phyloP scores from a whole-genome alignment of 345 rosid species.

The Salix brachista region DNA sequence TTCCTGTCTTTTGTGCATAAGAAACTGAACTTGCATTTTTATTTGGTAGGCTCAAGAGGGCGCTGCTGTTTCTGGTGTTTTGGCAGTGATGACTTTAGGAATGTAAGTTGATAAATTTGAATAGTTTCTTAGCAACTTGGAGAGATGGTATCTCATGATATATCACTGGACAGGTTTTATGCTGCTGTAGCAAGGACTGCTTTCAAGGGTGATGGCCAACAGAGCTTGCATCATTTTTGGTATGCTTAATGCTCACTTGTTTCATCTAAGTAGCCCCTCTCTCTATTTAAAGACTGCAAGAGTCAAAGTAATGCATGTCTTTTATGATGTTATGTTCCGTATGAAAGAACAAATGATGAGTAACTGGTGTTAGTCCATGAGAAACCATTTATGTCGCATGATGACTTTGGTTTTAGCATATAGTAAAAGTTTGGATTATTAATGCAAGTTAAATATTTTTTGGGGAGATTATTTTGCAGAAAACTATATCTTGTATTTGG shows the following conservation, averaged over 20 bases:
- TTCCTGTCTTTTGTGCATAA: not conserved
- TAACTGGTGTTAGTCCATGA: not conserved
- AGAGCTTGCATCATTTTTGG: constrained; percentile 96
- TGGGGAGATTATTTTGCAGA: not conserved
- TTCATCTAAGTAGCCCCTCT: not conserved
- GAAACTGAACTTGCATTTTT: constrained; percentile 16
- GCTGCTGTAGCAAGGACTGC: constrained; percentile 90
- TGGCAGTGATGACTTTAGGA: constrained; percentile 97
- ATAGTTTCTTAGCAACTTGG: constrained; percentile 11
- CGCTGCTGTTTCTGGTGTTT: constrained; percentile 79
- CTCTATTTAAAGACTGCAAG: not conserved
- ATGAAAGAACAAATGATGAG: not conserved
- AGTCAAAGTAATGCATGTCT: not conserved
- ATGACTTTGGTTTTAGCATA: not conserved
- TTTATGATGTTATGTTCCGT: not conserved
- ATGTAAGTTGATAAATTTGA: constrained; percentile 54
- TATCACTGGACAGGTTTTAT: constrained; percentile 61
- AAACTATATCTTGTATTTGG: not conserved
- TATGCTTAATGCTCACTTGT: constrained; percentile 24
- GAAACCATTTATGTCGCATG: not conserved
- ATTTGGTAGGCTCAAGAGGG: constrained; percentile 85
- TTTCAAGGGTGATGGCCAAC: constrained; percentile 90
- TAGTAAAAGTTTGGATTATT: not conserved
- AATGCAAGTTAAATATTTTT: not conserved
- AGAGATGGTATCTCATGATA: constrained; percentile 11